Percentiles rank a stretch among this genome's conserved stretches.
Conservation (phyloP, 1,284 basidiomycete genomes). For the Leccinum subrobustum region DNA sequence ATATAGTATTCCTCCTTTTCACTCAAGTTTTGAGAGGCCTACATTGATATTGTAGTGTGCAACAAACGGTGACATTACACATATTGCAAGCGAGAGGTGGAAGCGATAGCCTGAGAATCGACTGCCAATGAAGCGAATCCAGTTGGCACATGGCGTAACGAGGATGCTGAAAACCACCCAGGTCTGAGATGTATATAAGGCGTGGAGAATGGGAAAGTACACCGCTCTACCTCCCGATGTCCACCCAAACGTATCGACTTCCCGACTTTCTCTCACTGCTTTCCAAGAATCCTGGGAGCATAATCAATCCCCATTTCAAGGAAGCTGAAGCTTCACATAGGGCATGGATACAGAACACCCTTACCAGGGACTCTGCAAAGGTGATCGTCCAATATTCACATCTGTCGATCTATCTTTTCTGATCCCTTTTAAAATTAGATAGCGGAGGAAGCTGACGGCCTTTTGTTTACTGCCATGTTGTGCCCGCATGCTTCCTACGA, state of each 20-base stretch:
- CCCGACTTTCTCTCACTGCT: neutral
- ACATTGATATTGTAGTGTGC: too few relatives aligned
- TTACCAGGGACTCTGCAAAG: too few relatives aligned
- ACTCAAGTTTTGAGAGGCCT: too few relatives aligned
- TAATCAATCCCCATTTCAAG: neutral
- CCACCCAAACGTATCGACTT: neutral
- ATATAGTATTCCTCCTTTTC: slow-evolving; percentile 41
- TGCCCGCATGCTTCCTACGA: neutral
- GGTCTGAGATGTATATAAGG: neutral
- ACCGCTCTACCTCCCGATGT: neutral
- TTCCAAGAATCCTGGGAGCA: neutral
- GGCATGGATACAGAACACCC: neutral
- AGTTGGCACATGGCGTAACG: too few relatives aligned
- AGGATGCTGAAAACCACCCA: too few relatives aligned
- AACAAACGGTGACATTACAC: too few relatives aligned
- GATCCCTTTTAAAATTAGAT: neutral
- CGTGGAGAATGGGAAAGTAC: neutral
- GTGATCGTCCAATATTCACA: too few relatives aligned
- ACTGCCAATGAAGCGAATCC: too few relatives aligned
- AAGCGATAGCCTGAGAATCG: too few relatives aligned
- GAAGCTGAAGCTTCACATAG: neutral
- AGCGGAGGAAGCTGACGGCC: neutral
- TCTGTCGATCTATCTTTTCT: too few relatives aligned
- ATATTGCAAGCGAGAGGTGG: too few relatives aligned
- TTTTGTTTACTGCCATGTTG: neutral